Evolutionary conservation across 805 yeast species (phyloP), one percentile per base, ranked within the genome.

Genomic region (Ogataea degrootiae): DNA sequence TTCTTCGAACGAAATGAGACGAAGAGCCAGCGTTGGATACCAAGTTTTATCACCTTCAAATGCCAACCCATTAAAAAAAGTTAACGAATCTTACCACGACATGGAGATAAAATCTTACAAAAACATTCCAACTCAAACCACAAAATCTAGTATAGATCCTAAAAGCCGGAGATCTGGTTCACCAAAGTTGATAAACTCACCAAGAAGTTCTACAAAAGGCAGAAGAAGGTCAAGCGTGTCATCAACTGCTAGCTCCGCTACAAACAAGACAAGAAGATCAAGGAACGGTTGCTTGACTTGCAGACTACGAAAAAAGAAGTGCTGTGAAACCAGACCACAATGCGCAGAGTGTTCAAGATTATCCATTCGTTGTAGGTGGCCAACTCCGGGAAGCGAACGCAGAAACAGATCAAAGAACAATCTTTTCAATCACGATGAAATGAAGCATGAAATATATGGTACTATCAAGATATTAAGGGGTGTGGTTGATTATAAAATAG

Each of bases 251-350:
- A 21, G 39, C 26, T 34, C 38, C 5, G 21, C 42, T 3, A 22
- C 43, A n/a, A 39, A 38, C 2, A 52, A 46, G 15, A 72, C 71
- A n/a, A 77, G 71, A 55, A 68, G 88, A 47, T 80, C 85, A 16
- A 72, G 87, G 57, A 72, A 74, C 73, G 96, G 96, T 0, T 87
- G 95, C 61, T 68, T 84, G 39, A 85, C 95, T 1, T 87, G 96
- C 56, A 75, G 94, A 40, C 79, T 77, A 49, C 67, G 96, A 23
- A 87, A 87, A 71, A 87, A 85, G 61, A 73, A 90, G 46, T 87
- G 95, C 54, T 85, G 87, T 58, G 94, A 87, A 60, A 68, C 73
- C 1, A 74, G 74, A 46, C 95, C 95, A 4, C 63, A 62, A 23
- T 87, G 96, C 58, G 61, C 70, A 1, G 90, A 86, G 56, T 87